Evolutionary conservation across 2,329 filamentous ascomycete species (phyloP), one percentile per base, ranked within the genome.

Genomic region (Fusarium setosum): DNA sequence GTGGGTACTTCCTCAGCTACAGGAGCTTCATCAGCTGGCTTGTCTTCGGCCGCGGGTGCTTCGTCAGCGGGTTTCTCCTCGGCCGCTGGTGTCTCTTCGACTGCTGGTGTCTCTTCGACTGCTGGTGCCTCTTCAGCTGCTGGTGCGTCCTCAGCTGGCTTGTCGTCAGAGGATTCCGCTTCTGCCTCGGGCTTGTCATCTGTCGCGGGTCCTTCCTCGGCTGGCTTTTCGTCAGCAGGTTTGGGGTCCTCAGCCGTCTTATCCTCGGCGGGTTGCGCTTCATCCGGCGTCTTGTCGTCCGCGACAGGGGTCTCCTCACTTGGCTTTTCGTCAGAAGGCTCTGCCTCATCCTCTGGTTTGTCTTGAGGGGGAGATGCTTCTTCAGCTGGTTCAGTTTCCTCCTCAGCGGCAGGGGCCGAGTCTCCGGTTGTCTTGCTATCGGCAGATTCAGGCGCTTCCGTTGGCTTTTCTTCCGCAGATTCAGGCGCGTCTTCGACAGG

Each of bases 21-120:
- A 17, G 59, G 24, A 13, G 24, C 15, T 15, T 48, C n/a, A n/a
- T n/a, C n/a, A n/a, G n/a, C n/a, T n/a, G n/a, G 29, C n/a, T 59
- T 45, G 12, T 61, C 42, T 18, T 54, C 49, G 12, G 35, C 18
- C 13, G 48, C 26, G 7, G 34, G 51, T 3, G 26, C 31, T 31
- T 61, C 54, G 50, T 48, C 54, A 24, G 31, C 35, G 32, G 56
- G 32, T 42, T 55, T 50, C 10, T 57, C 56, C 17, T 55, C 47
- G 26, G 17, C 35, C 6, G 40, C 55, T 10, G 18, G 42, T 17
- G 41, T 31, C 10, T 59, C 52, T 23, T 55, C 45, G 20, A 45
- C 59, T 17, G 29, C 5, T 15, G 24, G 15, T 21, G n/a, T 37
- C 23, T 32, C 42, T 21, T 38, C 15, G 20, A n/a, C n/a, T n/a